phyloP scores from a whole-genome alignment of 2,329 filamentous ascomycete species.

The Calycina herbarum region DNA sequence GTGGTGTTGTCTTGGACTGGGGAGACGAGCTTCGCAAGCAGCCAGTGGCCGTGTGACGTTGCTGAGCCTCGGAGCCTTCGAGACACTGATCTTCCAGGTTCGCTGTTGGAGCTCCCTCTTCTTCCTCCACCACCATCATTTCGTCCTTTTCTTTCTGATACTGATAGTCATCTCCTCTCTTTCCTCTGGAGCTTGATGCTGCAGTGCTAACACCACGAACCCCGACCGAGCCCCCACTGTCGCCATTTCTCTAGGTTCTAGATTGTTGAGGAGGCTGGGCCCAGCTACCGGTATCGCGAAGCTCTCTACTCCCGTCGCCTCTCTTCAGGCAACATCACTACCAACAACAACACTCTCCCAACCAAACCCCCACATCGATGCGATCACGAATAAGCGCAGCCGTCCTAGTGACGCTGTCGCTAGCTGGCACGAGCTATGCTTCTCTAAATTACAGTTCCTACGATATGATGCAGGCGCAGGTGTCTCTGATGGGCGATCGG shows the following conservation, averaged over 20 bases:
- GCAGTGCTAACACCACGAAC: not conserved
- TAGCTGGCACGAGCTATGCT: slow-evolving; percentile 44
- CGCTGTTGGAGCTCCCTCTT: not conserved
- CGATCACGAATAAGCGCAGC: slow-evolving; percentile 27
- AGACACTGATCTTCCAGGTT: not conserved
- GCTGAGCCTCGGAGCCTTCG: not conserved
- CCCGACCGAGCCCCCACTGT: not conserved
- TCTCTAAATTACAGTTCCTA: slow-evolving; percentile 59
- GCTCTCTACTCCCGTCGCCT: not conserved
- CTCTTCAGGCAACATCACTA: slow-evolving; percentile 13
- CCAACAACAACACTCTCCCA: slow-evolving; percentile 17
- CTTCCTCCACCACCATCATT: not conserved
- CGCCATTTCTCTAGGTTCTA: not conserved
- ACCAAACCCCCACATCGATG: slow-evolving; percentile 23
- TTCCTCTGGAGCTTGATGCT: slow-evolving; percentile 5
- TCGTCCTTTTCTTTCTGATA: not conserved
- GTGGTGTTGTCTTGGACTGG: not conserved
- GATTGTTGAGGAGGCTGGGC: not conserved
- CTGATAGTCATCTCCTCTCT: not conserved
- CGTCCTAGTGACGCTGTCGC: slow-evolving; percentile 39
- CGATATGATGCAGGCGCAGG: slow-evolving; percentile 62
- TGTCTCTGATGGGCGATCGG: slow-evolving; percentile 71
- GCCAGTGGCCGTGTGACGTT: not conserved
- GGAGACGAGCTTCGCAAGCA: not conserved
- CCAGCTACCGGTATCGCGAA: not conserved